phyloP scores from a whole-genome alignment of 2,329 filamentous ascomycete species.

The Grosmannia serpens region DNA sequence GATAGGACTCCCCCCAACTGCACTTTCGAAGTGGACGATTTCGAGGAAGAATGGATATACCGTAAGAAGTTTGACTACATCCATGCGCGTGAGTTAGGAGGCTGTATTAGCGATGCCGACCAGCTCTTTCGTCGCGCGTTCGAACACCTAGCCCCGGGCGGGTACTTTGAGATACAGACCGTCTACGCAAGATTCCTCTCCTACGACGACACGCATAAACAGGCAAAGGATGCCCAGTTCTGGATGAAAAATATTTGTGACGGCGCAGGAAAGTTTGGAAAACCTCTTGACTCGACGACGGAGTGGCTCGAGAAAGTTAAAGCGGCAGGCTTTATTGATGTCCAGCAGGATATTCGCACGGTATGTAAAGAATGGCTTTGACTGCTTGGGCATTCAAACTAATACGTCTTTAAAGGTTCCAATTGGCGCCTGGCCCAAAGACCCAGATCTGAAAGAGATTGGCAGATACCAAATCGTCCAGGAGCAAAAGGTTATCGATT shows the following conservation, averaged over 20 bases:
- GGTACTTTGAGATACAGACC: slow-evolving; percentile 43
- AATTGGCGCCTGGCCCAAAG: slow-evolving; percentile 18
- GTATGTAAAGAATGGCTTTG: neutral
- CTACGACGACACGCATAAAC: slow-evolving; percentile 14
- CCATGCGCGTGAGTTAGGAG: slow-evolving; percentile 36
- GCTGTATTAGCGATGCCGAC: slow-evolving; percentile 36
- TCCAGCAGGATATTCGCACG: slow-evolving; percentile 6
- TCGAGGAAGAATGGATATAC: slow-evolving; percentile 2
- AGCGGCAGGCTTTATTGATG: slow-evolving; percentile 18
- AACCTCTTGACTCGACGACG: slow-evolving; percentile 9
- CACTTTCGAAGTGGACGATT: slow-evolving; percentile 60
- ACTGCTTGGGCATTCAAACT: neutral
- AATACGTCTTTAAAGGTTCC: slow-evolving; percentile 9
- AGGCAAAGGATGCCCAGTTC: neutral
- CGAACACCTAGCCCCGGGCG: slow-evolving; percentile 34
- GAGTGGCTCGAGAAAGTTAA: slow-evolving; percentile 14
- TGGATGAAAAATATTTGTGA: slow-evolving; percentile 12
- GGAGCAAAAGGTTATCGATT: too few relatives aligned
- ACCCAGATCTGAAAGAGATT: too few relatives aligned
- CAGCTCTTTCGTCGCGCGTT: slow-evolving; percentile 22
- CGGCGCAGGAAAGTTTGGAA: slow-evolving; percentile 9
- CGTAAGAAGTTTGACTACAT: slow-evolving; percentile 37
- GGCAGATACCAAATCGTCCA: too few relatives aligned
- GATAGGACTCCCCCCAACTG: slow-evolving; percentile 48
- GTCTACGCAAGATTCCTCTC: slow-evolving; percentile 18